Percentiles rank a stretch among this genome's conserved stretches.
phyloP scores from a whole-genome alignment of 2,329 filamentous ascomycete species.

The Penicillium sp. region DNA sequence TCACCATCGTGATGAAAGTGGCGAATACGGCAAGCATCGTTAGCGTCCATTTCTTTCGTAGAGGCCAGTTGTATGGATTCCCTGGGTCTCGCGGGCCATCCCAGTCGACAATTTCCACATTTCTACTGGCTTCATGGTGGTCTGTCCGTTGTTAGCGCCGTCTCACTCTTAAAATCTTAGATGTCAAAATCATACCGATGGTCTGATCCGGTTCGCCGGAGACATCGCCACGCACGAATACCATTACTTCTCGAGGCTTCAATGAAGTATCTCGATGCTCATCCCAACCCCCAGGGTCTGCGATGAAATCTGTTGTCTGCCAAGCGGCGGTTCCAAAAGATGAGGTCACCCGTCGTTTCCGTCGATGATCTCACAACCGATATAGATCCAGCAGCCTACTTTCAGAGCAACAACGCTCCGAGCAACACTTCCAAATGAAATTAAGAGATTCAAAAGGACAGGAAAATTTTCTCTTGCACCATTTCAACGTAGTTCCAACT shows the following conservation, averaged over 20 bases:
- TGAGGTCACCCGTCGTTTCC: slow-evolving; percentile 17
- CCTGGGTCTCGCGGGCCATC: slow-evolving; percentile 31
- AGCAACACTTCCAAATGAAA: background rate
- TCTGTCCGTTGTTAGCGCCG: slow-evolving; percentile 10
- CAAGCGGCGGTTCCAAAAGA: slow-evolving; percentile 1
- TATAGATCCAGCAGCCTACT: slow-evolving; percentile 2
- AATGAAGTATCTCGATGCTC: background rate
- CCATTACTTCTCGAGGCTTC: slow-evolving; percentile 11
- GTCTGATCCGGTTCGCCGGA: slow-evolving; percentile 18
- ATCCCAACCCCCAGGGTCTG: background rate
- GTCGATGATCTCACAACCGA: slow-evolving; percentile 4
- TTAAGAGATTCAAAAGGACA: background rate
- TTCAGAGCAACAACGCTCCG: background rate
- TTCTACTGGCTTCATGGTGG: slow-evolving; percentile 12
- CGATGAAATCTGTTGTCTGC: background rate
- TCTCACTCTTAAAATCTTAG: background rate
- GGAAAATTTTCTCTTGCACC: slow-evolving; percentile 5
- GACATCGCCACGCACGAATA: slow-evolving; percentile 23
- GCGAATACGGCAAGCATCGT: slow-evolving; percentile 28
- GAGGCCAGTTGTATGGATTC: slow-evolving; percentile 42
- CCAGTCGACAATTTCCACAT: slow-evolving; percentile 27
- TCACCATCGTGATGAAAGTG: slow-evolving; percentile 35
- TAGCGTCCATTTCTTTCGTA: slow-evolving; percentile 35
- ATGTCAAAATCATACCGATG: slow-evolving; percentile 12
- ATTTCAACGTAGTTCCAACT: background rate